phyloP scores from a whole-genome alignment of 2,329 filamentous ascomycete species.

The Diaporthe nobilis region DNA sequence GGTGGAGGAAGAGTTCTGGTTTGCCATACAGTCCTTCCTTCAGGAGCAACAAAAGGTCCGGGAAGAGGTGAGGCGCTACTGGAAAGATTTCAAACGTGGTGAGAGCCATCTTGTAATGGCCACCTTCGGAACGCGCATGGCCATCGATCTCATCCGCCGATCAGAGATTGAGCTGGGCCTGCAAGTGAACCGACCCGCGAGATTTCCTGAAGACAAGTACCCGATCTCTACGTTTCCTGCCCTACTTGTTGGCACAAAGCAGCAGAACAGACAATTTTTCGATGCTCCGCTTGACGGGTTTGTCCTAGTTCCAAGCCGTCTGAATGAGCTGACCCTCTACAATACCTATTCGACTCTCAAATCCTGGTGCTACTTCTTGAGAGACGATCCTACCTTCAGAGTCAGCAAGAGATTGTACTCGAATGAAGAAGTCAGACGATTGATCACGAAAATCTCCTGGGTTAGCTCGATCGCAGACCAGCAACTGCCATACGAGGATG shows the following conservation, averaged over 20 bases:
- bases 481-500: not conserved
- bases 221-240: conserved; percentile 25
- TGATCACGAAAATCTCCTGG: not conserved
- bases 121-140: conserved; percentile 15
- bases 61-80: conserved; percentile 20
- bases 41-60: conserved; percentile 30
- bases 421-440: not conserved
- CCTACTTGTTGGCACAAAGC: conserved; percentile 14
- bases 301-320: not conserved
- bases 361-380: not conserved
- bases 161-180: conserved; percentile 27
- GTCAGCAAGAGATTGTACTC: not conserved
- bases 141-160: conserved; percentile 34
- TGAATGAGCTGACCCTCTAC: conserved; percentile 16
- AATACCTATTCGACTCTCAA: conserved; percentile 18
- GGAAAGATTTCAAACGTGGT: conserved; percentile 4
- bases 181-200: conserved; percentile 7
- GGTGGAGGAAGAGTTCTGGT: conserved; percentile 32
- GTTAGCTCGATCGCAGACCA: not conserved
- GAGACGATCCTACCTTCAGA: not conserved
- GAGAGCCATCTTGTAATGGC: conserved; percentile 26
- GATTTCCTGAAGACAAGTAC: conserved; percentile 28
- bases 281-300: not conserved
- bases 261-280: not conserved
- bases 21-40: conserved; percentile 28